Conservation (phyloP, 192 early-diverging fungal species). For the Fimicolochytrium jonesii region DNA sequence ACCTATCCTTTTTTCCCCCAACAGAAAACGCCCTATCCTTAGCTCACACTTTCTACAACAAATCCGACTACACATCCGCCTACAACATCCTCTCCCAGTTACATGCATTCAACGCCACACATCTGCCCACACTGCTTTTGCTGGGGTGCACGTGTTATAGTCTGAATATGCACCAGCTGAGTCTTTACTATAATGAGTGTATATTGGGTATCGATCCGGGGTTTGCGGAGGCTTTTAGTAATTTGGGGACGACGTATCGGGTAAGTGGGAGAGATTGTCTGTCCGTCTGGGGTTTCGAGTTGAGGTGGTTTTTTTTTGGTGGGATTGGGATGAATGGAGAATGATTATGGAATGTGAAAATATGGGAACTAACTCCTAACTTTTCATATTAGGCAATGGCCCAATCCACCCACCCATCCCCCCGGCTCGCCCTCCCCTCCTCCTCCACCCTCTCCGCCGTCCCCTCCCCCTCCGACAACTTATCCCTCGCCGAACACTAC, state of each 20-base stretch:
- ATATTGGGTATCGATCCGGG: slow-evolving; percentile 78
- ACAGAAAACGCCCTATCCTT: slow-evolving; percentile 6
- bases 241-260: slow-evolving; percentile 84
- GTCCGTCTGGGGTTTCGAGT: too few species aligned
- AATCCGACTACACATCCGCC: slow-evolving; percentile 29
- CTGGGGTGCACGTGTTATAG: slow-evolving; percentile 87
- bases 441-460: too few species aligned
- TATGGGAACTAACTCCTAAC: neutral
- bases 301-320: too few species aligned
- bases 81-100: slow-evolving; percentile 36
- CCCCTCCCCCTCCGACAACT: too few species aligned
- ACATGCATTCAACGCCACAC: slow-evolving; percentile 29
- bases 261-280: too few species aligned
- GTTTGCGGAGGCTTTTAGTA: slow-evolving; percentile 88
- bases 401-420: neutral
- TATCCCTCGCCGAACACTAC: slow-evolving; percentile 71
- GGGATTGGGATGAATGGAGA: too few species aligned
- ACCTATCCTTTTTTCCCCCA: neutral
- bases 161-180: slow-evolving; percentile 63
- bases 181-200: slow-evolving; percentile 73
- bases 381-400: slow-evolving; percentile 28
- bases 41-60: slow-evolving; percentile 44
- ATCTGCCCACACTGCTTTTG: slow-evolving; percentile 80
- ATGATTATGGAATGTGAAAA: too few species aligned
- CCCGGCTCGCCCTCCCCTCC: too few species aligned